Base-by-base conservation (phyloP, 2,329 filamentous ascomycete genomes). In the Fusarium mangiferae region DNA sequence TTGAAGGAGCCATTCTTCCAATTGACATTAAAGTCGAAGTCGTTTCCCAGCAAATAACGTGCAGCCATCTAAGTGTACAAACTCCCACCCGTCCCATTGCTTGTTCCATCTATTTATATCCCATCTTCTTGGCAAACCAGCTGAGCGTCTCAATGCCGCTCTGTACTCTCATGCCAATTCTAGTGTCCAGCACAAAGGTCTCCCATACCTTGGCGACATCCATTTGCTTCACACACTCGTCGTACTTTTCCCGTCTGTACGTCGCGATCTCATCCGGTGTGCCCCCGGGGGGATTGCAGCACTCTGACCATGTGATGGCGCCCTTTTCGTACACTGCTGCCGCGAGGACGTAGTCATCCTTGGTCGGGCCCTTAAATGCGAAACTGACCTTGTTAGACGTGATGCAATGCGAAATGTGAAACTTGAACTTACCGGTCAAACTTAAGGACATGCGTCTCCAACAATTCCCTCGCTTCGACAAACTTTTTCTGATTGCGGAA, bases 241-340 rank as follows among this genome's bases (percentile, higher is more conserved):
- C 81, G 33, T 91, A 79, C 81, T 89, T 89, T 52, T 85, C 80
- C 30, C 79, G 81, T 22, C 85, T 83, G 73, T 83, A 86, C 9
- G 75, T 81, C 0, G 82, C 80, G 0, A 82, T 71, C 11, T 82
- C 80, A 26, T 82, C 78, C 0, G 68, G 46, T 11, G 80, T 81
- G 1, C 70, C 79, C 3, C 74, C 72, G 1, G 82, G 81, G 7
- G 84, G 81, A 36, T 83, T 80, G 75, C 84, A 87, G 59, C 85
- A 87, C 77, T 96, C 92, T 65, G 89, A 87, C 95, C 96, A 99
- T 3, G 92, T 85, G 62, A 94, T 90, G 13, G 93, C 94, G 0
- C 91, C 95, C 85, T 96, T 90, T 83, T 99, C 96, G 82, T 98
- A 98, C 74, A 94, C 87, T 3, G 93, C 94, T 2, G 91, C 90